Conservation (phyloP, 2,329 filamentous ascomycete genomes). For the Fusarium succisae region DNA sequence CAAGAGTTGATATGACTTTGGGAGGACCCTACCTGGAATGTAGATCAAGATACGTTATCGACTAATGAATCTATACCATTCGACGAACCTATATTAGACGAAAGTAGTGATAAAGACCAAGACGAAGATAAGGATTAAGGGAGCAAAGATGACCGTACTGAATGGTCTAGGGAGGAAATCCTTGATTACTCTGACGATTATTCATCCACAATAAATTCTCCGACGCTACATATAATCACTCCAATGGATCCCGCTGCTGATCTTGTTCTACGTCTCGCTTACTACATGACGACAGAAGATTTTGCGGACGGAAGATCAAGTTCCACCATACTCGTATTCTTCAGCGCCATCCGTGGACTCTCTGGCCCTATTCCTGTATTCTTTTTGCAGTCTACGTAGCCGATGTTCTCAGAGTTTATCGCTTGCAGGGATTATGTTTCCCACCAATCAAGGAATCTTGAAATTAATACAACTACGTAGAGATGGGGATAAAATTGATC, state of each 20-base stretch:
- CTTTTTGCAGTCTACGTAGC: too few species aligned
- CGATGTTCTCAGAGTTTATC: too few species aligned
- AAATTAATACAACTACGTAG: too few species aligned
- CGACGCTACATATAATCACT: fast-evolving
- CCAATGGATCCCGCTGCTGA: not conserved
- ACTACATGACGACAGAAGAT: not conserved
- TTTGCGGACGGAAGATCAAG: not conserved
- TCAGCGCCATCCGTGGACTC: not conserved
- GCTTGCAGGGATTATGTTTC: too few species aligned
- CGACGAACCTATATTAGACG: not conserved
- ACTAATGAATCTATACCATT: too few species aligned
- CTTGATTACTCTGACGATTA: not conserved
- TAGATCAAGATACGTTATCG: too few species aligned
- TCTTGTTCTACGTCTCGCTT: not conserved
- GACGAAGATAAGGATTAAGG: not conserved
- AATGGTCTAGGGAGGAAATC: not conserved
- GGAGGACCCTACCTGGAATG: not conserved
- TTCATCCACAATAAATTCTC: not conserved
- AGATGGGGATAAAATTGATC: too few species aligned
- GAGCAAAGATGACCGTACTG: not conserved
- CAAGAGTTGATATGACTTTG: not conserved
- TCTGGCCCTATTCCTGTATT: not conserved
- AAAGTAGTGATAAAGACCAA: not conserved
- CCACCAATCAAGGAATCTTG: too few species aligned
- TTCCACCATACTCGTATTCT: not conserved